Evolutionary conservation across 306 rosid species (phyloP).

Genomic region (Pterocarpus macrocarpus): DNA sequence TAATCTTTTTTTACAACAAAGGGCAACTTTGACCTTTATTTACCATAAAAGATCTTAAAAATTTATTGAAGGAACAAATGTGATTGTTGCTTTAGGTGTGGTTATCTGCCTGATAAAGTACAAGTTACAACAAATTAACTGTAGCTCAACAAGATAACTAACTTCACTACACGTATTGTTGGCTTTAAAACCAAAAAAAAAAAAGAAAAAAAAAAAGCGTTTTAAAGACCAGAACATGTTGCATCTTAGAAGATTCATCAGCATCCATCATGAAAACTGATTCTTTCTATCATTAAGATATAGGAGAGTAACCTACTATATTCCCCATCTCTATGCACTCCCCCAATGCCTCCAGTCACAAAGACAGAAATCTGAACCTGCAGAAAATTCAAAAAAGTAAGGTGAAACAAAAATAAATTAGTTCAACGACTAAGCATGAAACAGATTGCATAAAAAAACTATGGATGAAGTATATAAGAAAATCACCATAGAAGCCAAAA

Average conservation of each 20-base stretch:
- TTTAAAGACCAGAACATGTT: constrained; percentile 28
- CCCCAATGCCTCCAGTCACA: constrained; percentile 97
- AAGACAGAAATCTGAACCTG: constrained; percentile 86
- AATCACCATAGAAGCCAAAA: constrained; percentile 80
- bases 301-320: constrained; percentile 63
- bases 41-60: constrained; percentile 8
- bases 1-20: neutral
- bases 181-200: constrained; percentile 31
- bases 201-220: constrained; percentile 12
- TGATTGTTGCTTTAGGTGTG: neutral
- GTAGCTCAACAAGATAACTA: neutral
- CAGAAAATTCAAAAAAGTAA: neutral
- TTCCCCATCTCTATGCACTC: constrained; percentile 92
- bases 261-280: constrained; percentile 36
- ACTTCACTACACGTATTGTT: neutral
- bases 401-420: constrained; percentile 33
- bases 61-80: constrained; percentile 9
- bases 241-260: constrained; percentile 9
- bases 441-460: constrained; percentile 23
- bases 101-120: constrained; percentile 6
- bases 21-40: constrained; percentile 18
- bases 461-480: constrained; percentile 17
- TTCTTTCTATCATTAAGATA: constrained; percentile 30
- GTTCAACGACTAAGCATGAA: constrained; percentile 2
- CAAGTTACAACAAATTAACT: neutral